Percentiles rank a stretch among this genome's conserved stretches.
phyloP scores from a whole-genome alignment of 2,329 filamentous ascomycete genomes.

The Aspergillus transmontanensis region DNA sequence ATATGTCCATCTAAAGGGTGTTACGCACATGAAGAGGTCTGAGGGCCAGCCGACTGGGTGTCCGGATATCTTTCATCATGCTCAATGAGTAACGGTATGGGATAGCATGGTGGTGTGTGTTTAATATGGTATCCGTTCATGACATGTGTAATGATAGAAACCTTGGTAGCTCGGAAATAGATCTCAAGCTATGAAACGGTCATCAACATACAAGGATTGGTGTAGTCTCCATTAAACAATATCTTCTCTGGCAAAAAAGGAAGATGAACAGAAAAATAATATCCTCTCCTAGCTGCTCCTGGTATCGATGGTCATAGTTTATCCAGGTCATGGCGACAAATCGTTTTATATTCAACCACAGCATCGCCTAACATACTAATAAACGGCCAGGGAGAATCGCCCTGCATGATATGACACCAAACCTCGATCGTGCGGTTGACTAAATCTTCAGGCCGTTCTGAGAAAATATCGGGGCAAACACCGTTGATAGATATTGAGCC shows the following conservation, averaged over 20 bases:
- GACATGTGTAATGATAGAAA: neutral
- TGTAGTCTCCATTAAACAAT: neutral
- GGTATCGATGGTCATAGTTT: neutral
- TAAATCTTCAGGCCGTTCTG: neutral
- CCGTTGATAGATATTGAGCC: neutral
- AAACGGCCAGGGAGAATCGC: neutral
- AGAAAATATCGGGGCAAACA: neutral
- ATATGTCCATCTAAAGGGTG: neutral
- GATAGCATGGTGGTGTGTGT: neutral
- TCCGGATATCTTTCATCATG: neutral
- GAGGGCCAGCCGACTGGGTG: neutral
- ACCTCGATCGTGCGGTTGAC: neutral
- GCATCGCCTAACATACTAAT: neutral
- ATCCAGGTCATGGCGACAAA: neutral
- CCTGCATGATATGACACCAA: neutral
- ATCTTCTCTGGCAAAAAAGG: neutral
- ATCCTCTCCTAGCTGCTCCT: neutral
- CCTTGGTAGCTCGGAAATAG: neutral
- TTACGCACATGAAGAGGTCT: neutral
- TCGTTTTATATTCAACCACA: neutral
- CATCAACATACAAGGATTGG: neutral
- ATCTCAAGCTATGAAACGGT: neutral
- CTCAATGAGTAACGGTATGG: neutral
- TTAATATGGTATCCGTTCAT: neutral
- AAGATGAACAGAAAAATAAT: neutral